Evolutionary conservation across 2,329 filamentous ascomycete species (phyloP), one percentile per base, ranked within the genome.

Genomic region (Nothopassalora personata): DNA sequence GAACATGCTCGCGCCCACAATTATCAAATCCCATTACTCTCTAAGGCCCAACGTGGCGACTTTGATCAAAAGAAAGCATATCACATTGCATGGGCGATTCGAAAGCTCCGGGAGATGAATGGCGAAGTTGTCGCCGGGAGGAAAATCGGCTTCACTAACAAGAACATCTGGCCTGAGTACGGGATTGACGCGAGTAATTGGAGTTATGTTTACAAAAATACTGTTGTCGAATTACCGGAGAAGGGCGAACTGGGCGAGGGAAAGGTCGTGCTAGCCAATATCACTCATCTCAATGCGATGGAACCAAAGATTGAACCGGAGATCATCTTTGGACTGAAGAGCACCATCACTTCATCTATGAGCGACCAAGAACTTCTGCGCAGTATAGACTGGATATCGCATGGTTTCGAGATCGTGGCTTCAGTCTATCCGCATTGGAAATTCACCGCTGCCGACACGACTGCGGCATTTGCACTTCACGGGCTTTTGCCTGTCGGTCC

Each of bases 71-170:
- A 55, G 23, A 63, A 63, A 46, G 64, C 64, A 7, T 66, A 66
- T 28, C 60, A 63, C 13, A 60, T 66, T 27, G 60, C 64, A 18
- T 62, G 62, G 19, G 64, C 64, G 6, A 64, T 66, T 36, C 59
- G 59, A 45, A 61, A 64, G 45, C 56, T 66, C n/a, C 60, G 64
- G 6, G 62, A 66, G 39, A 66, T 64, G 62, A 66, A 66, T 45
- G 64, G 64, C 15, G 64, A 66, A 46, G 43, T 63, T 15, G 59
- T 62, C 4, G 60, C 60, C 10, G 64, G 64, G 10, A 57, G 64
- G 4, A 66, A 64, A 23, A 59, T 66, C 23, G 64, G 64, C 27
- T 66, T 66, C 46, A 61, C 62, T 23, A 66, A 66, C 43, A 54
- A 54, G 45, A 56, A 56, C 5, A 57, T 64, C 15, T 63, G 62